Evolutionary conservation across 192 early-diverging fungal species (phyloP).

Genomic region (Podila epigama): DNA sequence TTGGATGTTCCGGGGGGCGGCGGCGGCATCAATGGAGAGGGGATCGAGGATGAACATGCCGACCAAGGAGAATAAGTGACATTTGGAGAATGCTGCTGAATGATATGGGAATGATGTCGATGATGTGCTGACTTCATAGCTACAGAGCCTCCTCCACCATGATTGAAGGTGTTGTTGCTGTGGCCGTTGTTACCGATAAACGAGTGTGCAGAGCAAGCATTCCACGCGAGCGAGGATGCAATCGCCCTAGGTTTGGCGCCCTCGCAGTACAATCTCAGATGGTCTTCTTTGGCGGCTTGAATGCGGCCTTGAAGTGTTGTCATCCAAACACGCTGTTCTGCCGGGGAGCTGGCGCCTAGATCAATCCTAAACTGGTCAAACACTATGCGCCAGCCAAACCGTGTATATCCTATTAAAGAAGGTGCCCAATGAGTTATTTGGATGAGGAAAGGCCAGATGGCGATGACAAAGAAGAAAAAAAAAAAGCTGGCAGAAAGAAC

Average conservation of each 20-base stretch:
- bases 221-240: conserved; percentile 32
- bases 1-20: conserved; percentile 1
- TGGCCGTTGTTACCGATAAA: neutral
- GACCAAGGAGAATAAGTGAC: conserved; percentile 30
- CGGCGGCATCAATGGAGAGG: conserved; percentile 34
- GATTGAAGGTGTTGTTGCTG: neutral
- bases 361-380: conserved; percentile 54
- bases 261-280: conserved; percentile 6
- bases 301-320: conserved; percentile 56
- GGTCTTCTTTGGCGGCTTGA: conserved; percentile 32
- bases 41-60: conserved; percentile 13
- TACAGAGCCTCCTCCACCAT: neutral
- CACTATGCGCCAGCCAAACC: conserved; percentile 38
- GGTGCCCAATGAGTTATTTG: no score
- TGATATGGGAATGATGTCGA: neutral
- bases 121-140: neutral
- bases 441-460: no score
- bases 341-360: conserved; percentile 59
- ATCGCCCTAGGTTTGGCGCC: conserved; percentile 4
- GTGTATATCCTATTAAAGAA: conserved; percentile 41
- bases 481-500: conserved; percentile 2
- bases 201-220: neutral
- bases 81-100: conserved; percentile 5
- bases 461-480: neutral
- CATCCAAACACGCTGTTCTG: conserved; percentile 66